Conservation (phyloP, 352 stramenopile genomes). For the Pythium oligandrum region DNA sequence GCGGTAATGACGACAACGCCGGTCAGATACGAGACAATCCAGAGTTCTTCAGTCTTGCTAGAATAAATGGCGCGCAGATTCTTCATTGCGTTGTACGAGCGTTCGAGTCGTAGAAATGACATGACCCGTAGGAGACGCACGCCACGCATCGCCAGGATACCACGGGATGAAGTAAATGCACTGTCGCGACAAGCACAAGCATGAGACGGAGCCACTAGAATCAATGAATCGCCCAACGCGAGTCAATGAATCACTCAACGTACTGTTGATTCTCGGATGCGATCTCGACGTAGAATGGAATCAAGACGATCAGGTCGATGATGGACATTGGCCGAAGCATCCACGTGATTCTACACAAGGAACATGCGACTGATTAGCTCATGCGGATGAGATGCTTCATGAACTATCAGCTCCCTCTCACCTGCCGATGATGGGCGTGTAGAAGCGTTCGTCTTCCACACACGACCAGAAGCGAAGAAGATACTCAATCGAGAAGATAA, state of each 20-base stretch:
- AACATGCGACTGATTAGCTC: too few species aligned
- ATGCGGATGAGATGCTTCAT: too few species aligned
- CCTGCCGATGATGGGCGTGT: conserved; percentile 46
- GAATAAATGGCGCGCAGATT: conserved; percentile 71
- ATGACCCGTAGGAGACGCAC: conserved; percentile 73
- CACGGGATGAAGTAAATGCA: conserved; percentile 31
- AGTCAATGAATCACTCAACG: conserved; percentile 16
- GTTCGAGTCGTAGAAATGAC: conserved; percentile 75
- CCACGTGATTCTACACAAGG: conserved; percentile 50
- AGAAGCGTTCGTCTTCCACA: conserved; percentile 66
- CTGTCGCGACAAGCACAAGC: not conserved
- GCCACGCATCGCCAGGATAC: conserved; percentile 60
- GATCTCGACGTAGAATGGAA: conserved; percentile 84
- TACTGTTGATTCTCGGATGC: conserved; percentile 46
- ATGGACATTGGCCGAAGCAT: conserved; percentile 76
- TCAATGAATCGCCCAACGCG: not conserved
- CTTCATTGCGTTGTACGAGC: conserved; percentile 75
- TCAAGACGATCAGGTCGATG: conserved; percentile 69
- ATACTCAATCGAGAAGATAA: conserved; percentile 76
- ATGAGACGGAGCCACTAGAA: too few species aligned
- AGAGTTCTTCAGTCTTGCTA: conserved; percentile 72
- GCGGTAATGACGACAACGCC: conserved; percentile 72
- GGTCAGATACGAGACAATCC: conserved; percentile 76
- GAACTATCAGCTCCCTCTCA: conserved; percentile 8
- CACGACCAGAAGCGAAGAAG: conserved; percentile 74